Percentiles rank a stretch among this genome's conserved stretches.
Evolutionary conservation across 176 grass and related monocot species (phyloP).

Genomic region (Hsuehochloa calcarea): DNA sequence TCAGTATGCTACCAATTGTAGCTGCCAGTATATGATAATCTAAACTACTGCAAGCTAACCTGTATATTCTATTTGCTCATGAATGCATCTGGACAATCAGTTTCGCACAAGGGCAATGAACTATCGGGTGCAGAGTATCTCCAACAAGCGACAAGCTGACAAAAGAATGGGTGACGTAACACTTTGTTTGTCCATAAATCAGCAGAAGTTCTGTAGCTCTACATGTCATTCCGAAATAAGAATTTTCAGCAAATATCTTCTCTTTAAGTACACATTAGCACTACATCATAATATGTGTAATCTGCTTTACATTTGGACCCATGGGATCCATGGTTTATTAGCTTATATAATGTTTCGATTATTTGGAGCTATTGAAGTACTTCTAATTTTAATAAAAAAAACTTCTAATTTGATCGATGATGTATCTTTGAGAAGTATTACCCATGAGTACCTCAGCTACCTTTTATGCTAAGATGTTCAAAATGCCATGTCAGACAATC

Average conservation of each 20-base stretch:
- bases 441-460: neutral
- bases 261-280: neutral
- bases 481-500: neutral
- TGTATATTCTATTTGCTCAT: constrained; percentile 32
- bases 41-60: constrained; percentile 19
- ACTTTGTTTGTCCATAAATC: neutral
- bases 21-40: constrained; percentile 24
- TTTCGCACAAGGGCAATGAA: constrained; percentile 9
- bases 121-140: constrained; percentile 17
- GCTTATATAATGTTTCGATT: neutral
- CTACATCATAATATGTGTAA: neutral
- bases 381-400: neutral
- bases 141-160: constrained; percentile 6
- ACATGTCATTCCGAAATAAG: neutral
- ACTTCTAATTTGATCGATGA: neutral
- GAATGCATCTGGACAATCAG: constrained; percentile 24
- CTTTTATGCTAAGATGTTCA: neutral
- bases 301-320: constrained; percentile 6
- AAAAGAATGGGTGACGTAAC: constrained; percentile 3
- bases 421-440: constrained; percentile 12
- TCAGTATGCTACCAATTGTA: constrained; percentile 24
- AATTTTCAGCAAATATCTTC: neutral
- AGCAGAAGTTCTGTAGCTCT: neutral
- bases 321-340: neutral
- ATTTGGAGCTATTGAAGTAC: neutral